Base-by-base conservation (phyloP, 306 rosid genomes). In the Nissolia schottii region DNA sequence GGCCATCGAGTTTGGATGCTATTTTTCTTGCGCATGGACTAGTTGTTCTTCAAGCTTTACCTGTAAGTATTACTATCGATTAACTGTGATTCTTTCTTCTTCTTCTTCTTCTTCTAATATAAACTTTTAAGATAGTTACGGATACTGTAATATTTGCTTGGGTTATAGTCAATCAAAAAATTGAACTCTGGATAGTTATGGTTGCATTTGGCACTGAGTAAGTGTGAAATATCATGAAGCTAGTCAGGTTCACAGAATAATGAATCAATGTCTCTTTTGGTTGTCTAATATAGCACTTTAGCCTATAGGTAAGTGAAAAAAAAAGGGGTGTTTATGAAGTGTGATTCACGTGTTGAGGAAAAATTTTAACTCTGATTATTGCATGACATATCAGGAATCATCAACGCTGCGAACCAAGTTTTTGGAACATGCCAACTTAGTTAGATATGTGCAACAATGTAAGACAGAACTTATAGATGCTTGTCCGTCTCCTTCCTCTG, bases 1-100 rank as follows among this genome's bases (percentile, higher is more conserved):
- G 99, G 80, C 92, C 97, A 46, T 89, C 99, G 48, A 95, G 99
- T 70, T 74, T 95, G 80, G 99, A 95, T 82, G 97, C 99, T 16
- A 73, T 89, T 65, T 89, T 92, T 84, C 83, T 89, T 55, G 95
- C 96, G 0, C 99, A 92, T 78, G 87, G 85, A 69, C 85, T 92
- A 15, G 74, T 89, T 65, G 75, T 66, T 78, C 90, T 92, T 84
- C 87, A 89, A 55, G 96, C 91, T 59, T 83, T 95, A 74, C 96
- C 97, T 15, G 99, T 95, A 85, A 92, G 97, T 83, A 80, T 78
- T 53, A 67, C 55, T 73, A 35, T 37, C 9, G 37, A 38, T 69
- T 35, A 19, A 20, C 14, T 14, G 20, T 34, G 14, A 10, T 66
- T 49, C 20, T 80, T 15, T 50, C n/a, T n/a, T n/a, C n/a, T n/a